Evolutionary conservation across 176 grass and related monocot species (phyloP).

Genomic region (Dendrocalamus sinicus): DNA sequence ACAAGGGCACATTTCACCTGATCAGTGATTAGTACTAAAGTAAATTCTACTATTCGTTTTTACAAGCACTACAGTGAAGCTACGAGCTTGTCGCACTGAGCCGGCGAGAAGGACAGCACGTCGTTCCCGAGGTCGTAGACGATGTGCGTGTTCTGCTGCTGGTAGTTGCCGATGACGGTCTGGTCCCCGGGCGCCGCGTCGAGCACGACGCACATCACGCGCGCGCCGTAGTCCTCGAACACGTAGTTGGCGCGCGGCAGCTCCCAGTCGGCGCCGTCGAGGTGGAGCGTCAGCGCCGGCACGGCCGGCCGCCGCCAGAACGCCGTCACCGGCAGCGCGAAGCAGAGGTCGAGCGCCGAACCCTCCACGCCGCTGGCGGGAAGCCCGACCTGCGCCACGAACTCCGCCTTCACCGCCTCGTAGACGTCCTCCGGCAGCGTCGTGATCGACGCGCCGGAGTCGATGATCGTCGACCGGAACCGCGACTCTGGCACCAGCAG

Average conservation of each 20-base stretch:
- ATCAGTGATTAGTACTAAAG: constrained; percentile 8
- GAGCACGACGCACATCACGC: constrained; percentile 76
- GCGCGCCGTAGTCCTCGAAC: constrained; percentile 43
- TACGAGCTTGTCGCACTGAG: constrained; percentile 60
- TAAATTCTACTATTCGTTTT: neutral
- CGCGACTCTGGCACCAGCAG: constrained; percentile 44
- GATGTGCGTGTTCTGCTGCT: constrained; percentile 92
- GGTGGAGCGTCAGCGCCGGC: constrained; percentile 76
- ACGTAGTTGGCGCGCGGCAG: constrained; percentile 72
- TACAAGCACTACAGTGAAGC: constrained; percentile 35
- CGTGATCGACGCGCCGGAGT: constrained; percentile 75
- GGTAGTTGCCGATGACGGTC: constrained; percentile 83
- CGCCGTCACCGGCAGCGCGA: constrained; percentile 44
- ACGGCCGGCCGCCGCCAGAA: constrained; percentile 44
- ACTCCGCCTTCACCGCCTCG: constrained; percentile 65
- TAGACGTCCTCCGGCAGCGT: constrained; percentile 59
- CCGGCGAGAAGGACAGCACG: constrained; percentile 69
- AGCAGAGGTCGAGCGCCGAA: constrained; percentile 71
- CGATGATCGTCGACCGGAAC: constrained; percentile 68
- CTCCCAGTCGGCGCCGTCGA: constrained; percentile 81
- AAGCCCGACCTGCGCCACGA: constrained; percentile 56
- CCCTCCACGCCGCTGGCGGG: constrained; percentile 29
- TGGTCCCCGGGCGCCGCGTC: constrained; percentile 58
- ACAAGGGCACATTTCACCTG: neutral
- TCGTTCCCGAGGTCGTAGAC: constrained; percentile 72